Base-by-base conservation (phyloP, 2,329 filamentous ascomycete genomes). In the Cephalotrichum gorgonifer region DNA sequence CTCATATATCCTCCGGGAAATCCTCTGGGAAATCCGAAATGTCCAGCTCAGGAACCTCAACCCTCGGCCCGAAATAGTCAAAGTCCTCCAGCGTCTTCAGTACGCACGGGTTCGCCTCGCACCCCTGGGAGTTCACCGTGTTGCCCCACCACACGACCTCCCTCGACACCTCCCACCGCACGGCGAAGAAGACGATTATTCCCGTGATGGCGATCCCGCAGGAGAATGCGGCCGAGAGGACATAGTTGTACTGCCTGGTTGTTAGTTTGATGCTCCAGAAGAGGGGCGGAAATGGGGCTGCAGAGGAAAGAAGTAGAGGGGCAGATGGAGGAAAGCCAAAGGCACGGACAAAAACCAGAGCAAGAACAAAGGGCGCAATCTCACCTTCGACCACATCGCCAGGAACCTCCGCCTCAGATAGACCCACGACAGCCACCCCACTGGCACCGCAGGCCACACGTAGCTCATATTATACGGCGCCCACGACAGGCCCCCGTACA, bases 131-230 rank as follows among this genome's bases (percentile, higher is more conserved):
- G 6, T 50, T 46, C 27, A 57, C 54, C 44, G 49, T 58, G 54
- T 72, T 73, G 2, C 72, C 72, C 71, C 71, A 74, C 72, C 71
- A 74, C 6, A 63, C 54, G 26, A 74, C 41, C 22, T 61, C 56
- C 2, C 65, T 54, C 3, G 59, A 57, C 1, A 57, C 58, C 53
- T 64, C 72, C 30, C 30, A 33, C 53, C 71, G 63, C 3, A 76
- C 57, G 8, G 66, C 64, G 53, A 76, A 76, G 60, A 75, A 71
- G 43, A 73, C 70, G 47, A 76, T 50, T 22, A 76, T 62, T 12
- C 61, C 72, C 0, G 71, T 61, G 39, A 76, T 60, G 17, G 72
- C 71, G 20, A 76, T 64, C 2, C 64, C 71, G 0, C 64, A 62
- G 1, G 64, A 69, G 48, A 73, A 67, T 1, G 70, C 64, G 0